phyloP scores from a whole-genome alignment of 306 rosid genomes.

The Cicer bijugum region DNA sequence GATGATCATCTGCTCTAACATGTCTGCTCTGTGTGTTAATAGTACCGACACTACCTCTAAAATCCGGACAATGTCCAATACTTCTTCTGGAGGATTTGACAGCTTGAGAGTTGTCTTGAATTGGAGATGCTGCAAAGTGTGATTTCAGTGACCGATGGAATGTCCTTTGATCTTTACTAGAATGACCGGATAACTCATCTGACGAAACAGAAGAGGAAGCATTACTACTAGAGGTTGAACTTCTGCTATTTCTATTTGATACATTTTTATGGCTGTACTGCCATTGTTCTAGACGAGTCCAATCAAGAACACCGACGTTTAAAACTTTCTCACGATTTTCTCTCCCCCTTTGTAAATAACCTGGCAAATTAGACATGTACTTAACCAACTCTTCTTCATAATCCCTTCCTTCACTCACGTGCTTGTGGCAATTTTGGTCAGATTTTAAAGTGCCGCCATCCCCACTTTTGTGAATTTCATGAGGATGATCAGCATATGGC shows the following conservation, averaged over 20 bases:
- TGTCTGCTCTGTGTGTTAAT: constrained; percentile 48
- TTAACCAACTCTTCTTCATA: constrained; percentile 79
- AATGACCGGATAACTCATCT: constrained; percentile 60
- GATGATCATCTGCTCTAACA: constrained; percentile 46
- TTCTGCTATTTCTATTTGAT: constrained; percentile 51
- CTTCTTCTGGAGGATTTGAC: constrained; percentile 48
- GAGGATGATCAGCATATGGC: constrained; percentile 65
- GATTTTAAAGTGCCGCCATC: constrained; percentile 49
- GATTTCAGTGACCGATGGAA: constrained; percentile 58
- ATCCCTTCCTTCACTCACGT: constrained; percentile 47
- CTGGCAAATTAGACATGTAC: constrained; percentile 90
- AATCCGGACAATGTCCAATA: constrained; percentile 51
- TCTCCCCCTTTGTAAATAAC: constrained; percentile 77
- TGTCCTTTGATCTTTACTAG: constrained; percentile 54
- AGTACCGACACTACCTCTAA: constrained; percentile 40
- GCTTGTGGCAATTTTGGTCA: constrained; percentile 47
- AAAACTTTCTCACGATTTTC: constrained; percentile 66
- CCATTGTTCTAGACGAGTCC: constrained; percentile 89
- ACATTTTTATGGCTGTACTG: constrained; percentile 52
- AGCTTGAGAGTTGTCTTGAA: constrained; percentile 47
- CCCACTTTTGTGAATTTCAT: constrained; percentile 50
- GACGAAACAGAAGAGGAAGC: constrained; percentile 58
- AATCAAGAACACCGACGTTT: constrained; percentile 94
- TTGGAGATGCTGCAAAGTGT: constrained; percentile 57
- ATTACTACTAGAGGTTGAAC: constrained; percentile 56